phyloP scores from a whole-genome alignment of 345 rosid species.

The Melaleuca quinquenervia region DNA sequence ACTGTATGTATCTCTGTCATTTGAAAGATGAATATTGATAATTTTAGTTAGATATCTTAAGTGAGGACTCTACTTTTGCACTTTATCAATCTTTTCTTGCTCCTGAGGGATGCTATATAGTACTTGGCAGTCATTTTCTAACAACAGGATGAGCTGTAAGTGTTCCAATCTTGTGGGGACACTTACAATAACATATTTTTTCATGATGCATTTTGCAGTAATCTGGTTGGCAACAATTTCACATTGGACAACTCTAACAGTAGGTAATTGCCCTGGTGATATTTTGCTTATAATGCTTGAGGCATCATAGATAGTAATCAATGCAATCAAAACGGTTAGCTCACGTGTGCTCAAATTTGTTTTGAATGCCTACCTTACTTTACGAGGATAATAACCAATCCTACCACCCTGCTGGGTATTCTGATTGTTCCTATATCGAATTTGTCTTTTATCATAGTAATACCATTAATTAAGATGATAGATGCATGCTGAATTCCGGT shows the following conservation, averaged over 20 bases:
- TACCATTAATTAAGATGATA: background rate
- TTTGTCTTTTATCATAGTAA: background rate
- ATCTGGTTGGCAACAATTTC: slow-evolving; percentile 64
- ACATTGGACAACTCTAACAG: slow-evolving; percentile 18
- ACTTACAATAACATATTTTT: background rate
- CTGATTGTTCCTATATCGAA: background rate
- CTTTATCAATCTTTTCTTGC: background rate
- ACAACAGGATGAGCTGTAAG: background rate
- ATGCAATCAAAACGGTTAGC: fast-evolving
- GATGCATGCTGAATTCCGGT: fast-evolving
- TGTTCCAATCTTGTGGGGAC: background rate
- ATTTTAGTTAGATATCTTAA: background rate
- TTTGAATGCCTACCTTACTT: background rate
- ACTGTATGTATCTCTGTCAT: slow-evolving; percentile 26
- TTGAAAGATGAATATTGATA: background rate
- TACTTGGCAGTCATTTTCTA: background rate
- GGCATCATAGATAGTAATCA: background rate
- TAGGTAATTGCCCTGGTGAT: slow-evolving; percentile 22
- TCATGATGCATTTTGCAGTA: slow-evolving; percentile 31
- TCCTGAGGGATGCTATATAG: background rate
- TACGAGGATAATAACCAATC: fast-evolving
- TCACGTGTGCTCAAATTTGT: background rate
- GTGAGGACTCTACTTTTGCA: background rate
- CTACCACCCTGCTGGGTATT: background rate
- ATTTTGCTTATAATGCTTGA: background rate